A percentile compares a stretch with the other conserved stretches of the same genome.
Conservation (phyloP, 768 basidiomycete genomes). For the Collybia sordida region DNA sequence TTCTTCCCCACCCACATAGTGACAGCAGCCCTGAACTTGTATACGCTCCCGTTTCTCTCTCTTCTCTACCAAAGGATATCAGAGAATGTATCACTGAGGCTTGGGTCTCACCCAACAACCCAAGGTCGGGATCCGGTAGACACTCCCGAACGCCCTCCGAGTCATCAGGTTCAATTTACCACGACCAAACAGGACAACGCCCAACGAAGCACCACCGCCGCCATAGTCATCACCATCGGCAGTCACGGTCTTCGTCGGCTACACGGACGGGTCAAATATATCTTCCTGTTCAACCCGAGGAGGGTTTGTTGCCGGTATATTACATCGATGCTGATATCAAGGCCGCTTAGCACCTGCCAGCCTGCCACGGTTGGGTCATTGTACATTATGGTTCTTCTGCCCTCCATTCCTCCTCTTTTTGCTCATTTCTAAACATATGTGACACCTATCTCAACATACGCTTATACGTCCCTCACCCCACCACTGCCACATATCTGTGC, state of each 20-base stretch:
- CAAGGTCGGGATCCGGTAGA: slow-evolving; percentile 9
- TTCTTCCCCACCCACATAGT: slow-evolving; percentile 42
- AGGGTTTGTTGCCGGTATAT: slow-evolving; percentile 40
- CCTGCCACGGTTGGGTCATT: slow-evolving; percentile 1
- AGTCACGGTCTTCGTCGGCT: slow-evolving; percentile 19
- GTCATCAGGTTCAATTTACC: slow-evolving; percentile 11
- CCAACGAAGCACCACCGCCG: slow-evolving; percentile 28
- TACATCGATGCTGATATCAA: slow-evolving; percentile 18
- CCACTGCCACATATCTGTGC: background rate
- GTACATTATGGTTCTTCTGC: background rate
- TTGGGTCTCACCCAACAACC: slow-evolving; percentile 50
- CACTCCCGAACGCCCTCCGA: slow-evolving; percentile 20
- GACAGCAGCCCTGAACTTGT: slow-evolving; percentile 39
- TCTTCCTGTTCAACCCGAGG: slow-evolving; percentile 44
- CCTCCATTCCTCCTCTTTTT: background rate
- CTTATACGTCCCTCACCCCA: background rate
- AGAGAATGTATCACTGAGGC: slow-evolving; percentile 62
- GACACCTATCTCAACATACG: background rate
- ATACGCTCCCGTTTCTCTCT: slow-evolving; percentile 71
- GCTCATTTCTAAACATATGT: slow-evolving; percentile 1
- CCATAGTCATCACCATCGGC: slow-evolving; percentile 28
- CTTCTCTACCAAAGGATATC: slow-evolving; percentile 49
- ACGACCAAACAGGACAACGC: slow-evolving; percentile 24
- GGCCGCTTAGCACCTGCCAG: slow-evolving; percentile 1
- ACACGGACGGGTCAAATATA: slow-evolving; percentile 38